Evolutionary conservation across 257 asterid genomes (phyloP).

Genomic region (Plantago major): DNA sequence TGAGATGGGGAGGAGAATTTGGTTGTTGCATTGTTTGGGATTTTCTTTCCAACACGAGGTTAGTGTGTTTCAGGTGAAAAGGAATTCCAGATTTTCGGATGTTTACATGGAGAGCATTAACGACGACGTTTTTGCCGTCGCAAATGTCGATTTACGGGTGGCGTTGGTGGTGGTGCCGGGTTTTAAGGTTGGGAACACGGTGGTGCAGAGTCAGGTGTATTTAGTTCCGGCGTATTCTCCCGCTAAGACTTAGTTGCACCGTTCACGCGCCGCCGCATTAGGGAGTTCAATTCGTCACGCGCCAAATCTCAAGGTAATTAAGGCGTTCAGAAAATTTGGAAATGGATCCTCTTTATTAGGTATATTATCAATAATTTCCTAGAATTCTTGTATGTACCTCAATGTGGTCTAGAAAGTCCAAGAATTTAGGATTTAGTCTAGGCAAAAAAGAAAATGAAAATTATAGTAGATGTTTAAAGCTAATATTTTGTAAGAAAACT

Average conservation of each 20-base stretch:
- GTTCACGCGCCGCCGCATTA: slow-evolving; percentile 27
- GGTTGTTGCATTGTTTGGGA: slow-evolving; percentile 74
- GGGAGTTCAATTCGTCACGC: neutral
- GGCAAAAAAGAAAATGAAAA: neutral
- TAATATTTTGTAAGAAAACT: neutral
- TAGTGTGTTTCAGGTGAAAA: slow-evolving; percentile 51
- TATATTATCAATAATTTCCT: neutral
- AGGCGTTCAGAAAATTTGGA: neutral
- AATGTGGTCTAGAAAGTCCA: neutral
- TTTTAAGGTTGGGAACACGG: slow-evolving; percentile 63
- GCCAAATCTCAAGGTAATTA: neutral
- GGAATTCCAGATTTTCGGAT: slow-evolving; percentile 54
- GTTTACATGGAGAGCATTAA: slow-evolving; percentile 83
- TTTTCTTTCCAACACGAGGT: slow-evolving; percentile 56
- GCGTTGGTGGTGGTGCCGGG: slow-evolving; percentile 97
- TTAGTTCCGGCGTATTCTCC: slow-evolving; percentile 35
- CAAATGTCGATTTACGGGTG: slow-evolving; percentile 49
- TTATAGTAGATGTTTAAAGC: neutral
- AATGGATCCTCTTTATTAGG: too few relatives aligned
- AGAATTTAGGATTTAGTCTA: slow-evolving; percentile 1
- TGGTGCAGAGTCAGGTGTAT: slow-evolving; percentile 93
- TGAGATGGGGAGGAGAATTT: slow-evolving; percentile 89
- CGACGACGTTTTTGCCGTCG: slow-evolving; percentile 50
- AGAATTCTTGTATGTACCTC: slow-evolving; percentile 8
- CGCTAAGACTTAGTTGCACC: slow-evolving; percentile 18